These are phyloP conservation scores for Aspergillus phoenicis DNA, from an alignment of 2,329 filamentous ascomycete species.

Conservation along the genomic window DNA sequence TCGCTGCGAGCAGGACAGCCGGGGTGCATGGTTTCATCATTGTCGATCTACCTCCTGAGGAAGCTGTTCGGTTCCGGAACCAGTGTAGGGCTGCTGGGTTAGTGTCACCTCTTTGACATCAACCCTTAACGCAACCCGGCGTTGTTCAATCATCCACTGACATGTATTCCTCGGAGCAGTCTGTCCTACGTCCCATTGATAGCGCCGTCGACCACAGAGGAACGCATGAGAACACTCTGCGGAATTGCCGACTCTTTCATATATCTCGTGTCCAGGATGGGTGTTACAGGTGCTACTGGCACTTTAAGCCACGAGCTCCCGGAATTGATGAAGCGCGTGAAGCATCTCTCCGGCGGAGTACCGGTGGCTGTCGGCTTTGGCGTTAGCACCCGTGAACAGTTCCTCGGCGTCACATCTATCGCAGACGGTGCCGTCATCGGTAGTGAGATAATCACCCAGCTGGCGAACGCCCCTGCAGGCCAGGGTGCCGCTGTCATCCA, in stretches of 20 bases:
- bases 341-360: constrained; percentile 82
- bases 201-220: constrained; percentile 84
- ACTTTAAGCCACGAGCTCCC: constrained; percentile 78
- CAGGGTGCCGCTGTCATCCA: constrained; percentile 70
- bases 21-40: constrained; percentile 97
- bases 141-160: background rate
- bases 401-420: constrained; percentile 74
- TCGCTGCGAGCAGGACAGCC: constrained; percentile 76
- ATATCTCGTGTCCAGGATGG: constrained; percentile 93
- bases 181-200: constrained; percentile 93
- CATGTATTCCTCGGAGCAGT: constrained; percentile 42
- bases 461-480: constrained; percentile 66
- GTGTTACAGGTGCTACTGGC: constrained; percentile 84
- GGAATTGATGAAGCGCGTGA: constrained; percentile 75
- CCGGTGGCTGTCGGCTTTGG: constrained; percentile 91
- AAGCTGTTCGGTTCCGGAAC: constrained; percentile 87
- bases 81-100: constrained; percentile 76
- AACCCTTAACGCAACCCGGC: too few relatives aligned
- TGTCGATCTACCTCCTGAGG: constrained; percentile 92
- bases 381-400: constrained; percentile 90
- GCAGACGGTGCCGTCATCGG: constrained; percentile 94
- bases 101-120: constrained; percentile 36
- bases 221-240: constrained; percentile 89
- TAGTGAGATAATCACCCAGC: constrained; percentile 81
- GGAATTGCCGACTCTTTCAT: constrained; percentile 95